phyloP scores from a whole-genome alignment of 2,329 filamentous ascomycete species.

The Daldinia eschscholtzii region DNA sequence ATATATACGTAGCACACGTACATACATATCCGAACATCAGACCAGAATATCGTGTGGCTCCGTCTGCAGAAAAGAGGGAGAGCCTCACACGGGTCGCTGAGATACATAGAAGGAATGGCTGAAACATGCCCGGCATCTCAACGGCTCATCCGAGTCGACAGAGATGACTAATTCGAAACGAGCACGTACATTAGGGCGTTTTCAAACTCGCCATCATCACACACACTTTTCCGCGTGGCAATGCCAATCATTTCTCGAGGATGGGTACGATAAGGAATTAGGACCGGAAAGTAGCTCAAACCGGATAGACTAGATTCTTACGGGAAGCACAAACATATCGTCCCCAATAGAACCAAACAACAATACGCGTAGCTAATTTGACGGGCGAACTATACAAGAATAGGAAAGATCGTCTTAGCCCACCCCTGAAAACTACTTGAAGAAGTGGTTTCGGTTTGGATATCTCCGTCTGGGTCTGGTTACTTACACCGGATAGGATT shows the following conservation, averaged over 20 bases:
- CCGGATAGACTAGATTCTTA: conserved; percentile 38
- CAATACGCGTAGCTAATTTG: conserved; percentile 34
- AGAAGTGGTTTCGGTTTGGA: conserved; percentile 26
- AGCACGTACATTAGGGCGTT: conserved; percentile 44
- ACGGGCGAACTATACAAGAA: conserved; percentile 39
- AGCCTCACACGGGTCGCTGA: conserved; percentile 41
- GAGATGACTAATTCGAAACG: conserved; percentile 46
- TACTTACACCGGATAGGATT: conserved; percentile 24
- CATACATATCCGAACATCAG: conserved; percentile 35
- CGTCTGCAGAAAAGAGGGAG: conserved; percentile 29
- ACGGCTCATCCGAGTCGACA: conserved; percentile 43
- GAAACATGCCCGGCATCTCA: conserved; percentile 42
- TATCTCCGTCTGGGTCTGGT: conserved; percentile 15
- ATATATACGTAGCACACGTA: no score
- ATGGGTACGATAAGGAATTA: conserved; percentile 29
- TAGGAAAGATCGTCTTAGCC: conserved; percentile 39
- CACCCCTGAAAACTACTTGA: conserved; percentile 34
- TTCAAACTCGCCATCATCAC: conserved; percentile 38
- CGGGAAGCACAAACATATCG: conserved; percentile 36
- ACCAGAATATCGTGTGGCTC: conserved; percentile 25
- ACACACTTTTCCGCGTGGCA: conserved; percentile 28
- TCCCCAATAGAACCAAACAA: conserved; percentile 31
- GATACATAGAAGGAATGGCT: conserved; percentile 40
- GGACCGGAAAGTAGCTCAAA: conserved; percentile 38
- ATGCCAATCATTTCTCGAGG: conserved; percentile 40